Conservation (phyloP, 495 filamentous ascomycete genomes). For the Sordaria brevicollis region DNA sequence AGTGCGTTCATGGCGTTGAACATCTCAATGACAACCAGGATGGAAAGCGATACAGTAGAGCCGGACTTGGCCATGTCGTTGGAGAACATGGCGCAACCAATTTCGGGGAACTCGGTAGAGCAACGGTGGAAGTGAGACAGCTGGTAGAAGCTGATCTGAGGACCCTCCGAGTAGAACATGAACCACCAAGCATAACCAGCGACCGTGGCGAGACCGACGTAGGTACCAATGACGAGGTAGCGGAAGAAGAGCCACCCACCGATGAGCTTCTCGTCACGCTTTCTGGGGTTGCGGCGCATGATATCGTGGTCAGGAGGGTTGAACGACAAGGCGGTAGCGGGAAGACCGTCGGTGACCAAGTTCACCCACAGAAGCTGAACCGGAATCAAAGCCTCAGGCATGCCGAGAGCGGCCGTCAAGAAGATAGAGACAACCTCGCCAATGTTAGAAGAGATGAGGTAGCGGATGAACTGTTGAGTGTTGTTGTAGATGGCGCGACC, state of each 20-base stretch:
- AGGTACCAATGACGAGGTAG: slow-evolving; percentile 91
- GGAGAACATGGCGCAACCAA: slow-evolving; percentile 89
- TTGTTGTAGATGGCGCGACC: slow-evolving; percentile 99
- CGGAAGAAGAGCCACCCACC: slow-evolving; percentile 95
- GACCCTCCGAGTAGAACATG: slow-evolving; percentile 87
- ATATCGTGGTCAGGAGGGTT: slow-evolving; percentile 96
- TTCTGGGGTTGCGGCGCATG: slow-evolving; percentile 83
- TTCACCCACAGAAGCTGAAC: slow-evolving; percentile 99
- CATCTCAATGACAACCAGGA: slow-evolving; percentile 98
- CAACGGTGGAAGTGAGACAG: slow-evolving; percentile 92
- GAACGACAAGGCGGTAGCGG: slow-evolving; percentile 93
- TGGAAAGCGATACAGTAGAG: slow-evolving; percentile 86
- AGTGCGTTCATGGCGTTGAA: slow-evolving; percentile 99
- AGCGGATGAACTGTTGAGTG: slow-evolving; percentile 99
- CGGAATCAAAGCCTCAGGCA: slow-evolving; percentile 96
- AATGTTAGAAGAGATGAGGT: slow-evolving; percentile 98
- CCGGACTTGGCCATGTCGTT: slow-evolving; percentile 85
- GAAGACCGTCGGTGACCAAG: slow-evolving; percentile 94
- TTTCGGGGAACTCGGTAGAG: slow-evolving; percentile 73
- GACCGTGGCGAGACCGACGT: slow-evolving; percentile 91
- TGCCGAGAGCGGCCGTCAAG: slow-evolving; percentile 88
- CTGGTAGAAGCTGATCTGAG: slow-evolving; percentile 88
- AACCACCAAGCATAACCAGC: slow-evolving; percentile 99
- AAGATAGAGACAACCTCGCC: slow-evolving; percentile 99
- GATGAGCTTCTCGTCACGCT: slow-evolving; percentile 85